Percentiles rank a stretch among this genome's conserved stretches.
Evolutionary conservation across 1,284 basidiomycete species (phyloP).

Genomic region (Boletus semigastroideus): DNA sequence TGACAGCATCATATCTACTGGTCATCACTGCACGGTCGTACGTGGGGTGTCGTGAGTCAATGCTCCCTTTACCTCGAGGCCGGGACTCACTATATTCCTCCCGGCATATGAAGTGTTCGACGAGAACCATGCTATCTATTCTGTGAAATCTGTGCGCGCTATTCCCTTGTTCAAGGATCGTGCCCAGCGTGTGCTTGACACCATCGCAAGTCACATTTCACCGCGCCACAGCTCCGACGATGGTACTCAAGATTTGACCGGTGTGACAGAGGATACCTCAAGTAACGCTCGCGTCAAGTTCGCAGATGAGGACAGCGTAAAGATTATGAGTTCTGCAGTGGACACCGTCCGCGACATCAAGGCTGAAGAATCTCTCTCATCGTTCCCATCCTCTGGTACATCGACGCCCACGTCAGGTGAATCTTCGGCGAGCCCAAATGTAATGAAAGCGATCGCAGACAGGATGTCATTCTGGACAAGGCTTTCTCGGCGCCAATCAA

Average conservation of each 20-base stretch:
- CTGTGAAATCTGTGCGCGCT: conserved; percentile 61
- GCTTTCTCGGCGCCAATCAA: conserved; percentile 44
- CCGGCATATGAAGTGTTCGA: conserved; percentile 53
- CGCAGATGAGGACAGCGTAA: conserved; percentile 41
- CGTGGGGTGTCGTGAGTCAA: conserved; percentile 62
- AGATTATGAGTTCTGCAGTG: conserved; percentile 39
- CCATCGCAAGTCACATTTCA: conserved; percentile 51
- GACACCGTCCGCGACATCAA: conserved; percentile 15
- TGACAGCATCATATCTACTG: conserved; percentile 66
- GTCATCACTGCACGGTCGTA: conserved; percentile 61
- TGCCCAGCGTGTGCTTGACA: conserved; percentile 51
- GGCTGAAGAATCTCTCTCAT: conserved; percentile 33
- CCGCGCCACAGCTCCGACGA: conserved; percentile 41
- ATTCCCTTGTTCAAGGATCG: conserved; percentile 65
- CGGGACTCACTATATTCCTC: conserved; percentile 5
- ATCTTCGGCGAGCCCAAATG: conserved; percentile 45
- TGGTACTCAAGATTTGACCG: conserved; percentile 26
- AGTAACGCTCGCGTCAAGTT: conserved; percentile 49
- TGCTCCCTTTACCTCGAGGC: conserved; percentile 1
- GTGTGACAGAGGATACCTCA: conserved; percentile 15
- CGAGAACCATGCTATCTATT: conserved; percentile 55
- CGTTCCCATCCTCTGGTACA: conserved; percentile 48
- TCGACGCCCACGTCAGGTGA: conserved; percentile 56
- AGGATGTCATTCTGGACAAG: conserved; percentile 73
- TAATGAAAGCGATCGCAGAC: conserved; percentile 60